Conservation (phyloP, 2,329 filamentous ascomycete species). For the Clarireedia monteithiana region DNA sequence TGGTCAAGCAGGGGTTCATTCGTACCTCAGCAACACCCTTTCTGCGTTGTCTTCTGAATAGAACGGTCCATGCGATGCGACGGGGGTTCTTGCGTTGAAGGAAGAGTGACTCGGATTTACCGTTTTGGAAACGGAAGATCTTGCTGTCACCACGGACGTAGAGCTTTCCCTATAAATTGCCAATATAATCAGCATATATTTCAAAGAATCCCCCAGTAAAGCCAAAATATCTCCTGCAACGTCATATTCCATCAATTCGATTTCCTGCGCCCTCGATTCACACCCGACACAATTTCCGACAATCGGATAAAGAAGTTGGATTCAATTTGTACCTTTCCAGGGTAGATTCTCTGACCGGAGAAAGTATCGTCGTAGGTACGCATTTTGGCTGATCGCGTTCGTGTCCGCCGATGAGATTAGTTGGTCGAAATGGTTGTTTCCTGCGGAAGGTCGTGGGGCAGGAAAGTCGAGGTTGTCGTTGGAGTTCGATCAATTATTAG, state of each 20-base stretch:
- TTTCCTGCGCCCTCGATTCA: constrained; percentile 6
- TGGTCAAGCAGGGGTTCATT: constrained; percentile 14
- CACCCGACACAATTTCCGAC: constrained; percentile 15
- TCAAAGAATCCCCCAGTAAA: neutral
- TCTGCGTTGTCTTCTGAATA: constrained; percentile 98
- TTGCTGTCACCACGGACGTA: constrained; percentile 99
- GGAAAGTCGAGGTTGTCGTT: constrained; percentile 15
- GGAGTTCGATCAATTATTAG: constrained; percentile 7
- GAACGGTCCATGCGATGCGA: constrained; percentile 96
- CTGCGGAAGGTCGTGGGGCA: constrained; percentile 18
- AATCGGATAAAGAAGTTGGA: neutral
- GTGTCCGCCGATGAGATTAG: constrained; percentile 22
- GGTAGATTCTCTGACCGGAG: constrained; percentile 73
- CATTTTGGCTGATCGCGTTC: constrained; percentile 26
- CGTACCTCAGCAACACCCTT: constrained; percentile 99
- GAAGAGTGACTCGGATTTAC: constrained; percentile 99
- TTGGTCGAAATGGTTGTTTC: constrained; percentile 20
- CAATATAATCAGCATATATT: constrained; percentile 23
- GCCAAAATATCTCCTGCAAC: neutral
- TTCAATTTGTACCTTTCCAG: constrained; percentile 59
- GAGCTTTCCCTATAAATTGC: constrained; percentile 76
- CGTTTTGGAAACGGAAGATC: constrained; percentile 99
- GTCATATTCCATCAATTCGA: neutral
- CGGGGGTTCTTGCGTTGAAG: constrained; percentile 99
- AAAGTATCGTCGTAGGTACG: constrained; percentile 64